Evolutionary conservation across 2,329 filamentous ascomycete species (phyloP).

Genomic region (Ceratocystiopsis brevicomis): DNA sequence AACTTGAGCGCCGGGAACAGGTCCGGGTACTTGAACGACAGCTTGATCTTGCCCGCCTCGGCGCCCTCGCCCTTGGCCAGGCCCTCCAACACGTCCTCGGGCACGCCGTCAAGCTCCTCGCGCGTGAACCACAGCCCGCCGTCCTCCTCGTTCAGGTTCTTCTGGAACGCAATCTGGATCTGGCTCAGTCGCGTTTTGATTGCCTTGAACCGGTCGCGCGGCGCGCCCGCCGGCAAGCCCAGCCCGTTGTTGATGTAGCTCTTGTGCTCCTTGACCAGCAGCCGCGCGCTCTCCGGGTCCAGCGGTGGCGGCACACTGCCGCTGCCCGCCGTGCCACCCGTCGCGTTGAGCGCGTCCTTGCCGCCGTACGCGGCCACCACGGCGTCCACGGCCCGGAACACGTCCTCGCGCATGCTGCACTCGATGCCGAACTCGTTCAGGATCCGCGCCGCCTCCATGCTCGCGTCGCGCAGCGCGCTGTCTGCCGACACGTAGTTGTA

Average conservation of each 20-base stretch:
- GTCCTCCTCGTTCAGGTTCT: slow-evolving; percentile 67
- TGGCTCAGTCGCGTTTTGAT: slow-evolving; percentile 65
- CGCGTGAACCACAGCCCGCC: slow-evolving; percentile 63
- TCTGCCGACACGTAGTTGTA: slow-evolving; percentile 62
- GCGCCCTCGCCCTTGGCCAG: slow-evolving; percentile 55
- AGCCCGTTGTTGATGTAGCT: slow-evolving; percentile 61
- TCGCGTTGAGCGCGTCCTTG: slow-evolving; percentile 27
- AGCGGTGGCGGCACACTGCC: slow-evolving; percentile 20
- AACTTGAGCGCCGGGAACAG: slow-evolving; percentile 64
- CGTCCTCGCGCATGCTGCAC: slow-evolving; percentile 62
- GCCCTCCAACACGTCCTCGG: slow-evolving; percentile 44
- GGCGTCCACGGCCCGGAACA: slow-evolving; percentile 48
- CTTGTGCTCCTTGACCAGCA: slow-evolving; percentile 63
- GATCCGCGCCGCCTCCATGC: slow-evolving; percentile 55
- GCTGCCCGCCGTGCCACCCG: slow-evolving; percentile 10
- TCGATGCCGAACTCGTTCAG: slow-evolving; percentile 65
- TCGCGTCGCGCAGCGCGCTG: slow-evolving; percentile 51
- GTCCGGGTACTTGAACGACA: slow-evolving; percentile 73
- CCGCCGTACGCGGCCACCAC: slow-evolving; percentile 29
- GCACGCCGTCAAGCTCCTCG: slow-evolving; percentile 57
- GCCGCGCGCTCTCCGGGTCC: slow-evolving; percentile 49
- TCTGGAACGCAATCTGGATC: slow-evolving; percentile 56
- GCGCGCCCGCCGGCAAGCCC: slow-evolving; percentile 45
- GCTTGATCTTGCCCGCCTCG: slow-evolving; percentile 51
- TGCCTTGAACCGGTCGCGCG: slow-evolving; percentile 67